phyloP scores from a whole-genome alignment of 495 filamentous ascomycete genomes.

The Trichoderma gamsii region DNA sequence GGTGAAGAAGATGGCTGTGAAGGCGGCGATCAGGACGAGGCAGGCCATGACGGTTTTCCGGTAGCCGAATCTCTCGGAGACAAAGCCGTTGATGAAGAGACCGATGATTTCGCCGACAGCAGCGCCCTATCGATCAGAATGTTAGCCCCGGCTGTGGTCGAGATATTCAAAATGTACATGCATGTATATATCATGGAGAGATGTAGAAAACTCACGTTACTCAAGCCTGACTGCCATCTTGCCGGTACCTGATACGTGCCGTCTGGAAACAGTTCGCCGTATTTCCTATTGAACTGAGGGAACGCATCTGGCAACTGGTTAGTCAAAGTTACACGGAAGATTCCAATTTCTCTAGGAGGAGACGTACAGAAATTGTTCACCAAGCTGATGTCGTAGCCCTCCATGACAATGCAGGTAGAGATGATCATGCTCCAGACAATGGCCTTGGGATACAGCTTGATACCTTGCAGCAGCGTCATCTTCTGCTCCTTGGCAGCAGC shows the following conservation, averaged over 20 bases:
- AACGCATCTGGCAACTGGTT: slow-evolving; percentile 36
- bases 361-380: slow-evolving; percentile 50
- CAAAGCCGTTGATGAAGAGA: slow-evolving; percentile 56
- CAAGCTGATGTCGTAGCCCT: slow-evolving; percentile 56
- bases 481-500: slow-evolving; percentile 49
- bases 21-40: slow-evolving; percentile 36
- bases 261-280: slow-evolving; percentile 50
- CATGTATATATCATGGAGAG: neutral
- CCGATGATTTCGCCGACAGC: slow-evolving; percentile 26
- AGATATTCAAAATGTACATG: neutral
- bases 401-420: slow-evolving; percentile 58
- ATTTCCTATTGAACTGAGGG: slow-evolving; percentile 61
- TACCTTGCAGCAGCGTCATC: slow-evolving; percentile 49
- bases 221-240: slow-evolving; percentile 70
- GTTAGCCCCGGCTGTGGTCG: slow-evolving; percentile 1
- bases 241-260: slow-evolving; percentile 65
- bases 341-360: neutral
- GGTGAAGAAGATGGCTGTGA: slow-evolving; percentile 54
- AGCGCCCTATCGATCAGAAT: slow-evolving; percentile 1
- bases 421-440: slow-evolving; percentile 56
- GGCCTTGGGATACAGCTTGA: slow-evolving; percentile 50
- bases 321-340: neutral
- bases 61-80: slow-evolving; percentile 58
- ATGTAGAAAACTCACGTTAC: slow-evolving; percentile 48
- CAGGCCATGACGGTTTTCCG: slow-evolving; percentile 26